Evolutionary conservation across 1,139 yeast species (phyloP).

Genomic region (Lizanozyma gosingica): DNA sequence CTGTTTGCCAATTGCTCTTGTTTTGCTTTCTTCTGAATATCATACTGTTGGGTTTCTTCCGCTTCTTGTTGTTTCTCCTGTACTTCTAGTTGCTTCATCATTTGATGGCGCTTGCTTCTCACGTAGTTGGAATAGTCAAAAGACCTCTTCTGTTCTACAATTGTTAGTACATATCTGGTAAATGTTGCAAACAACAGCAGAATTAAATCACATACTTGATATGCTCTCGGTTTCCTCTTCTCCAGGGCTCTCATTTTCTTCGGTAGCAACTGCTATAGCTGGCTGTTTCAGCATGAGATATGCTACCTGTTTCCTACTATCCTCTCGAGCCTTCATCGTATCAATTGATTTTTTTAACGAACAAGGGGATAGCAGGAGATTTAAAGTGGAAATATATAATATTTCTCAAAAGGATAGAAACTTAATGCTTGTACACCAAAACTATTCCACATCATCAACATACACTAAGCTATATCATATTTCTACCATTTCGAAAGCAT

Average conservation of each 20-base stretch:
- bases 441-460: too few relatives aligned
- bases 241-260: too few relatives aligned
- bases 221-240: too few relatives aligned
- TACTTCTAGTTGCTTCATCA: background rate
- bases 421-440: too few relatives aligned
- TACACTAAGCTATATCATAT: too few relatives aligned
- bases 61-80: background rate
- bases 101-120: slow-evolving; percentile 3
- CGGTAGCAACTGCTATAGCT: background rate
- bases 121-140: slow-evolving; percentile 5
- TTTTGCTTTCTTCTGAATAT: slow-evolving; percentile 1
- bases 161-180: background rate
- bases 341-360: background rate
- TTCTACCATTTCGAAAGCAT: too few relatives aligned
- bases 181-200: too few relatives aligned
- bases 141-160: slow-evolving; percentile 3
- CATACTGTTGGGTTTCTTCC: slow-evolving; percentile 1
- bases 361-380: too few relatives aligned
- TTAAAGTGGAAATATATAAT: too few relatives aligned
- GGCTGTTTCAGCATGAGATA: slow-evolving; percentile 4
- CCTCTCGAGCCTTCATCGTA: background rate
- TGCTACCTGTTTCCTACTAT: slow-evolving; percentile 3
- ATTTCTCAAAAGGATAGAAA: too few relatives aligned
- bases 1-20: slow-evolving; percentile 1
- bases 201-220: too few relatives aligned